phyloP scores from a whole-genome alignment of 768 basidiomycete species.

The Cubamyces lactineus region DNA sequence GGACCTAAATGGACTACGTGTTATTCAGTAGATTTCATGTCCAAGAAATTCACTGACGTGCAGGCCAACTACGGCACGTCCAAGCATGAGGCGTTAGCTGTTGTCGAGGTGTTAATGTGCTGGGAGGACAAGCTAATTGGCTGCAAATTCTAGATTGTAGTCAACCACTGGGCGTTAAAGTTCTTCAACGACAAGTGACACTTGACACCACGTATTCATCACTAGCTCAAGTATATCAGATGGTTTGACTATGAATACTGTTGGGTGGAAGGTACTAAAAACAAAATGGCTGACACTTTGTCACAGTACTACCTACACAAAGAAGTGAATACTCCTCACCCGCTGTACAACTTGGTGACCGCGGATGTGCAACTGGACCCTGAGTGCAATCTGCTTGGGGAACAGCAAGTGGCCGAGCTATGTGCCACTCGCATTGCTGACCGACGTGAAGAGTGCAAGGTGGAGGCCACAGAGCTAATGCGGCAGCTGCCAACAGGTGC shows the following conservation, averaged over 20 bases:
- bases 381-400: no score
- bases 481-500: no score
- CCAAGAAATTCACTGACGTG: conserved; percentile 34
- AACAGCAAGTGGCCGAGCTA: conserved; percentile 5
- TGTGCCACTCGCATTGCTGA: no score
- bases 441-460: no score
- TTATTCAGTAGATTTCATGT: conserved; percentile 34
- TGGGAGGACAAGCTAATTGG: conserved; percentile 40
- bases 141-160: background rate
- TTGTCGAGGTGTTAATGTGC: conserved; percentile 30
- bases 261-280: conserved; percentile 31
- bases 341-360: conserved; percentile 21
- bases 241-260: conserved; percentile 34
- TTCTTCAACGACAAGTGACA: conserved; percentile 32
- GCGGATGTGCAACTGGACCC: background rate
- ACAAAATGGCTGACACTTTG: conserved; percentile 37
- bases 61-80: conserved; percentile 31
- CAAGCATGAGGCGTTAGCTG: conserved; percentile 26
- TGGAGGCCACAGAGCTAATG: no score
- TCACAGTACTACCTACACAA: conserved; percentile 33
- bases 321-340: conserved; percentile 9
- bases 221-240: conserved; percentile 38
- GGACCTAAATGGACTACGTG: conserved; percentile 32
- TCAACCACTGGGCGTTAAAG: conserved; percentile 1
- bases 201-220: conserved; percentile 26